phyloP scores from a whole-genome alignment of 108 stramenopile species.

The Stephanodiscus triporus region DNA sequence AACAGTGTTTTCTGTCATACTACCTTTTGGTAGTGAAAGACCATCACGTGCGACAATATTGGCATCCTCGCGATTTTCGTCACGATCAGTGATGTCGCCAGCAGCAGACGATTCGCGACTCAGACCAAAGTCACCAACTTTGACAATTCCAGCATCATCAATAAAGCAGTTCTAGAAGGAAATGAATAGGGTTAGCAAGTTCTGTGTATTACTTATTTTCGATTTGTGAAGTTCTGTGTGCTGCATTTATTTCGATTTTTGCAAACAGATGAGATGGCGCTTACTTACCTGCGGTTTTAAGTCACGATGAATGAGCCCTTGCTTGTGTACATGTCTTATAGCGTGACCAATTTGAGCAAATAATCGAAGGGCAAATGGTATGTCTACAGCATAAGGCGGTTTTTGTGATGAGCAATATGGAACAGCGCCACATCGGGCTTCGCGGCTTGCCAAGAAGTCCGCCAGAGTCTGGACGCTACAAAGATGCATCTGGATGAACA shows the following conservation, averaged over 20 bases:
- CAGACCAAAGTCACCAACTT: slow-evolving; percentile 90
- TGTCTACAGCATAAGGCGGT: slow-evolving; percentile 55
- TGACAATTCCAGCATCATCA: slow-evolving; percentile 75
- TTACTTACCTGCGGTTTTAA: slow-evolving; percentile 70
- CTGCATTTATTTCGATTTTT: too few relatives aligned
- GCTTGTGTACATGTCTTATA: slow-evolving; percentile 82
- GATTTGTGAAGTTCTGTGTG: not conserved
- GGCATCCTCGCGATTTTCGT: slow-evolving; percentile 14
- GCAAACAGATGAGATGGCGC: too few relatives aligned
- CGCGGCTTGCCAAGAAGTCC: slow-evolving; percentile 72
- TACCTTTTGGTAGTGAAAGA: not conserved
- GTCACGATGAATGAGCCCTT: slow-evolving; percentile 90
- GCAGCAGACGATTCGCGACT: slow-evolving; percentile 63
- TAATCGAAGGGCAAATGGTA: slow-evolving; percentile 75
- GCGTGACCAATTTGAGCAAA: slow-evolving; percentile 82
- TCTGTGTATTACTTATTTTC: slow-evolving; percentile 6
- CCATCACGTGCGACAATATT: slow-evolving; percentile 7
- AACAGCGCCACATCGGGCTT: slow-evolving; percentile 58
- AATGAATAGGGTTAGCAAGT: slow-evolving; percentile 4
- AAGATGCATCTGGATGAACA: slow-evolving; percentile 98
- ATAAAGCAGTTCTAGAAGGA: slow-evolving; percentile 74
- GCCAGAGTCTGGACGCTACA: slow-evolving; percentile 88
- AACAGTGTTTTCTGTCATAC: slow-evolving; percentile 72
- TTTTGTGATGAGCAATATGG: slow-evolving; percentile 5
- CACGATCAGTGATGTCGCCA: slow-evolving; percentile 35